Evolutionary conservation across 192 early-diverging fungal genomes (phyloP).

Genomic region (Mortierella antarctica): DNA sequence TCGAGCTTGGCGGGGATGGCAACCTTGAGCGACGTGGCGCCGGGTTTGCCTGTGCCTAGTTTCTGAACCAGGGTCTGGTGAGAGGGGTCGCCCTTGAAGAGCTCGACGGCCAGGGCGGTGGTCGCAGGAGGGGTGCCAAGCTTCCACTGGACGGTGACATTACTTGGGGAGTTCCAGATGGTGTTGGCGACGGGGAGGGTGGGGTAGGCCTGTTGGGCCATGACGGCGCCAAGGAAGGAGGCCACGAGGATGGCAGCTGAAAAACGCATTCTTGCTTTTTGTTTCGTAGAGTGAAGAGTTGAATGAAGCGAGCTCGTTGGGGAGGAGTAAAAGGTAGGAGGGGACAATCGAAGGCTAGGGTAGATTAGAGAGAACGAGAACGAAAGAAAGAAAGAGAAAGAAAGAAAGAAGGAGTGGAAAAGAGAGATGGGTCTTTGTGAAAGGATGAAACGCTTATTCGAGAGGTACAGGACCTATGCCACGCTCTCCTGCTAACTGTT

Average conservation of each 20-base stretch:
- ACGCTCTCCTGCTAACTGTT: no score
- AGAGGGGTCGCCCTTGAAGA: constrained; percentile 36
- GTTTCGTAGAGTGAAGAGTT: constrained; percentile 13
- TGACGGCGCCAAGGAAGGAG: constrained; percentile 23
- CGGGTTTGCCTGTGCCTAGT: constrained; percentile 8
- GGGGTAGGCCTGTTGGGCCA: constrained; percentile 47
- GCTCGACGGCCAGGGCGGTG: constrained; percentile 8
- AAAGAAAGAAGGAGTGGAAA: not conserved
- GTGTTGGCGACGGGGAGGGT: constrained; percentile 29
- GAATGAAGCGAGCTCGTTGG: not conserved
- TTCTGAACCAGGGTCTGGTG: constrained; percentile 19
- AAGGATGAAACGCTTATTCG: no score
- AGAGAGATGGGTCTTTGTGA: no score
- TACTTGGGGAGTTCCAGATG: constrained; percentile 15
- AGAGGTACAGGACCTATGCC: no score
- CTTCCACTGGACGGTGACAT: constrained; percentile 25
- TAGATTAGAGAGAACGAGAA: constrained; percentile 19
- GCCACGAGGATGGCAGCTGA: constrained; percentile 17
- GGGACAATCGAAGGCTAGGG: constrained; percentile 28
- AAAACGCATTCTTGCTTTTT: constrained; percentile 27
- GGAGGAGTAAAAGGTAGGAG: not conserved
- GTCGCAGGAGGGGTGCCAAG: constrained; percentile 8
- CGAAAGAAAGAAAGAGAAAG: constrained; percentile 12
- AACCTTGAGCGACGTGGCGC: constrained; percentile 20
- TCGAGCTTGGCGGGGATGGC: constrained; percentile 12